phyloP scores from a whole-genome alignment of 2,329 filamentous ascomycete genomes.

The Aspergillus sclerotialis region DNA sequence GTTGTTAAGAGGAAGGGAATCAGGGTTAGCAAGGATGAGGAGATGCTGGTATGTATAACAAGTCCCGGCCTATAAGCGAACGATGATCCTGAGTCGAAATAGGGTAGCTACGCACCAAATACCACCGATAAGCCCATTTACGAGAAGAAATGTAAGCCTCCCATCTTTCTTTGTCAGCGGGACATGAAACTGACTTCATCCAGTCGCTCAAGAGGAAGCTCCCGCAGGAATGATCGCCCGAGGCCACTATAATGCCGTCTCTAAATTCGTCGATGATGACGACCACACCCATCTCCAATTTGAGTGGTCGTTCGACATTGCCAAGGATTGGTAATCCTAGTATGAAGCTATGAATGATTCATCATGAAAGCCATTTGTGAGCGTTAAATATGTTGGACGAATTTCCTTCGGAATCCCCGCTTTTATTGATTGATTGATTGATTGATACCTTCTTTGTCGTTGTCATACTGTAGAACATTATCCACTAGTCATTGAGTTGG shows the following conservation, averaged over 20 bases:
- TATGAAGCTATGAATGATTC: conserved; percentile 2
- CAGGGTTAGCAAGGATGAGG: conserved; percentile 82
- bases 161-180: not conserved
- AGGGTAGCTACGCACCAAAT: conserved; percentile 91
- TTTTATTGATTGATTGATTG: too few species aligned
- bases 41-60: conserved; percentile 91
- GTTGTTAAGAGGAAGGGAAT: conserved; percentile 85
- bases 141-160: conserved; percentile 76
- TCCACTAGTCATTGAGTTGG: conserved; percentile 1
- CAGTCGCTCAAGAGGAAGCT: conserved; percentile 86
- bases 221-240: conserved; percentile 84
- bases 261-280: conserved; percentile 93
- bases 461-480: not conserved
- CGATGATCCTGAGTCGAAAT: too few species aligned
- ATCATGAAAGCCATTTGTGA: conserved; percentile 16
- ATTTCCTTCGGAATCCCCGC: conserved; percentile 12
- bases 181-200: not conserved
- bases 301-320: conserved; percentile 93
- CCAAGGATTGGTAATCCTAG: conserved; percentile 74
- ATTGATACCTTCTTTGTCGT: conserved; percentile 6
- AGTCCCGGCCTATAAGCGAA: conserved; percentile 36
- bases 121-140: conserved; percentile 81
- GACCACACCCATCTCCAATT: conserved; percentile 84
- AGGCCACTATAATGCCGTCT: conserved; percentile 82
- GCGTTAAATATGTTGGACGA: conserved; percentile 21